These are phyloP conservation scores for Trichoderma koningiopsis DNA, from an alignment of 2,329 filamentous ascomycete genomes.

Conservation along the genomic window DNA sequence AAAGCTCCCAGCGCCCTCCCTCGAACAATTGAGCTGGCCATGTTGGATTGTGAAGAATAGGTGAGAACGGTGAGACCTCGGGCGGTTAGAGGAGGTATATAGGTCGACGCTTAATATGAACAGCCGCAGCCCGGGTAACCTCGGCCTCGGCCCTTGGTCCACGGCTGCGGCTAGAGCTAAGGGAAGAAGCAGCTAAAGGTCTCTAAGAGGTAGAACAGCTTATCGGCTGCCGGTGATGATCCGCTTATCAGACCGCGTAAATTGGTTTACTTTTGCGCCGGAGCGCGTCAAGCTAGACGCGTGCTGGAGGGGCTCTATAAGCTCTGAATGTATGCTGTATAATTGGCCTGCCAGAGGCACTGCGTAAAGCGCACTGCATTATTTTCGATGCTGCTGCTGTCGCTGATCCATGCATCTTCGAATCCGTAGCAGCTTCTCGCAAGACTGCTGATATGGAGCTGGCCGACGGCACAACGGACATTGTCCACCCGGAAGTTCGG, in stretches of 20 bases:
- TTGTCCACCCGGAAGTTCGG: constrained; percentile 88
- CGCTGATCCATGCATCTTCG: not conserved
- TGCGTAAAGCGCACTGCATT: not conserved
- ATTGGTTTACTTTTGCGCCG: constrained; percentile 5
- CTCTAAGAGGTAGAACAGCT: not conserved
- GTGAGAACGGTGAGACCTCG: not conserved
- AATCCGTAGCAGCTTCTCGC: constrained; percentile 12
- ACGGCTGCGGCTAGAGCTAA: constrained; percentile 1
- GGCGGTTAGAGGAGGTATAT: constrained; percentile 16
- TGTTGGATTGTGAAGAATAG: constrained; percentile 31
- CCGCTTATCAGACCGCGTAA: constrained; percentile 27
- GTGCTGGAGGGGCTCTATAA: constrained; percentile 26
- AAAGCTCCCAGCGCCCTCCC: constrained; percentile 40
- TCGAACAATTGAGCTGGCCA: constrained; percentile 46
- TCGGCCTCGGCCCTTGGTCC: constrained; percentile 47
- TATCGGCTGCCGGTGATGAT: constrained; percentile 28
- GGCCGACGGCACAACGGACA: constrained; percentile 54
- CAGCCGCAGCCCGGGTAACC: constrained; percentile 44
- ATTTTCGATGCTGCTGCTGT: constrained; percentile 9
- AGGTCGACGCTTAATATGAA: constrained; percentile 2
- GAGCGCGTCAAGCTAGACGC: constrained; percentile 33
- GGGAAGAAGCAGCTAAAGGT: not conserved
- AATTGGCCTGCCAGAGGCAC: not conserved
- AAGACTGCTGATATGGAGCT: constrained; percentile 52
- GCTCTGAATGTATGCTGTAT: not conserved